Conservation (phyloP, 2,329 filamentous ascomycete genomes). For the Colletotrichum australisinense region DNA sequence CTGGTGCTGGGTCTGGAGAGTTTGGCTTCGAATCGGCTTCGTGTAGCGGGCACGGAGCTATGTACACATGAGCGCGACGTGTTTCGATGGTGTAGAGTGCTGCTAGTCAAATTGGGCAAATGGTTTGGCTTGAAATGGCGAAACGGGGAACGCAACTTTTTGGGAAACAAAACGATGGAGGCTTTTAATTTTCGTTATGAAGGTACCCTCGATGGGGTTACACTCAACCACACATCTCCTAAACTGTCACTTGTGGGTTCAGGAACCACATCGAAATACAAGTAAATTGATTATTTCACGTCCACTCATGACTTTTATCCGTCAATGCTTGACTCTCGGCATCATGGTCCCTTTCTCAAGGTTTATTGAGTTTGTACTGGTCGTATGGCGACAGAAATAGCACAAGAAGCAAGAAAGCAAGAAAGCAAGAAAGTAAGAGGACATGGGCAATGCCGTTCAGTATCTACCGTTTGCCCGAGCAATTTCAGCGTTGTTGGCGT, state of each 20-base stretch:
- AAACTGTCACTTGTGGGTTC: constrained; percentile 23
- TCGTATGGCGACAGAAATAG: no score
- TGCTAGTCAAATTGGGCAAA: constrained; percentile 30
- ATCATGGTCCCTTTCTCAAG: no score
- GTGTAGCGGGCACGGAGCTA: not conserved
- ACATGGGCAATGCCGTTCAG: no score
- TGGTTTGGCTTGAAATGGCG: constrained; percentile 26
- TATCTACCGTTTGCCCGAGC: no score
- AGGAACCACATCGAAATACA: constrained; percentile 14
- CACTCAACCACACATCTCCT: constrained; percentile 1
- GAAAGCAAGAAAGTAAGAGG: no score
- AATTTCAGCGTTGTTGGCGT: no score
- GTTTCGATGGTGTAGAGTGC: constrained; percentile 22
- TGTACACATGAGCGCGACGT: not conserved
- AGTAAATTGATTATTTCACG: not conserved
- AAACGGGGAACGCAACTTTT: constrained; percentile 27
- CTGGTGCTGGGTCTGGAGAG: not conserved
- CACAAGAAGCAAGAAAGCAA: no score
- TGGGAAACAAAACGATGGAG: constrained; percentile 31
- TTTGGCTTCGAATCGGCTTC: not conserved
- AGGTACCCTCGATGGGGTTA: not conserved
- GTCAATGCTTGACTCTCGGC: no score
- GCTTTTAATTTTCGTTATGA: constrained; percentile 8
- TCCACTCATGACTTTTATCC: no score
- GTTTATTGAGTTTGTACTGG: no score